These are phyloP conservation scores for Termitomyces heimii DNA, from an alignment of 768 basidiomycete species.

Conservation along the genomic window DNA sequence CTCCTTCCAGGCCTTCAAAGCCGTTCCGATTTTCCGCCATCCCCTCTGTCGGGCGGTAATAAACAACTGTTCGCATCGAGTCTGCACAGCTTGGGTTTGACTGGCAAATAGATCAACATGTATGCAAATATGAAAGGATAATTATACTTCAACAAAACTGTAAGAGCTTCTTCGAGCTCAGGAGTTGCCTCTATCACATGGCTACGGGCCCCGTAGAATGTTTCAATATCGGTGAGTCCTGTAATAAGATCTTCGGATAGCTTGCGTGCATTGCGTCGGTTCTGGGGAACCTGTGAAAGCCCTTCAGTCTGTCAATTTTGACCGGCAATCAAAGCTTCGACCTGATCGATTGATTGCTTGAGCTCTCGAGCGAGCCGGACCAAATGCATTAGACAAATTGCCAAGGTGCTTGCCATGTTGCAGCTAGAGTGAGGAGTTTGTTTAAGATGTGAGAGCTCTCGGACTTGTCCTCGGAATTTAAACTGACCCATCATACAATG, in stretches of 20 bases:
- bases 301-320: background rate
- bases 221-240: slow-evolving; percentile 6
- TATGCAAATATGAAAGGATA: background rate
- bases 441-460: background rate
- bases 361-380: slow-evolving; percentile 5
- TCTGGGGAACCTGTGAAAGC: slow-evolving; percentile 6
- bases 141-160: background rate
- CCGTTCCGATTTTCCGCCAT: slow-evolving; percentile 4
- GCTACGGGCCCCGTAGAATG: slow-evolving; percentile 6
- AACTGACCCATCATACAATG: background rate
- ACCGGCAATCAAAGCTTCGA: background rate
- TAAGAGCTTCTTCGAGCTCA: slow-evolving; percentile 5
- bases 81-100: background rate
- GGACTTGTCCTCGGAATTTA: background rate
- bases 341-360: slow-evolving; percentile 8
- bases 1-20: slow-evolving; percentile 3
- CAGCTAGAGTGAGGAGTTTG: background rate
- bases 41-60: background rate
- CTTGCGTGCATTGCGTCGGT: slow-evolving; percentile 4
- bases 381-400: slow-evolving; percentile 1
- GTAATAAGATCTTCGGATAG: slow-evolving; percentile 5
- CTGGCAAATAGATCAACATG: background rate
- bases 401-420: slow-evolving; percentile 1
- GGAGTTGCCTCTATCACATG: slow-evolving; percentile 1
- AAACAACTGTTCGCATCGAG: background rate